phyloP scores from a whole-genome alignment of 2,329 filamentous ascomycete species.

The Phoma sp. region DNA sequence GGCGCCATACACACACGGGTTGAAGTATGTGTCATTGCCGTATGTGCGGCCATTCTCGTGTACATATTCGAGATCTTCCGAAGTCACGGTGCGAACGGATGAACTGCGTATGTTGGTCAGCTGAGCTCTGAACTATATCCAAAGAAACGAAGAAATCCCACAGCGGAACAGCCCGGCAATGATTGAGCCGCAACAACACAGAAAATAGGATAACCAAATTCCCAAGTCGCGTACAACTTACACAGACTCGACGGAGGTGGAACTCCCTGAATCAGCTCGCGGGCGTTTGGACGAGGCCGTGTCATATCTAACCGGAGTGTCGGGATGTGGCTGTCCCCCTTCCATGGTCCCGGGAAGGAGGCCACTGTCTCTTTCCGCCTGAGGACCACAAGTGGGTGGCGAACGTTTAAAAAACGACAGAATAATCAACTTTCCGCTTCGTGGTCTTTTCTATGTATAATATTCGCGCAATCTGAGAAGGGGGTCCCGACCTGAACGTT shows the following conservation, averaged over 20 bases:
- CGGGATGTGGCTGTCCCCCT: conserved; percentile 46
- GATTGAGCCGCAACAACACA: not conserved
- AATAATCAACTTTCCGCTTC: not conserved
- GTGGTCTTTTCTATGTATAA: not conserved
- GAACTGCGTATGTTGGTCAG: conserved; percentile 26
- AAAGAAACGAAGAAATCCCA: not conserved
- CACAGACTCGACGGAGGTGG: conserved; percentile 42
- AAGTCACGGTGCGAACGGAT: conserved; percentile 47
- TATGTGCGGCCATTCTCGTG: conserved; percentile 66
- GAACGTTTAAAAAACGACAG: conserved; percentile 16
- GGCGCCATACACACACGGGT: conserved; percentile 59
- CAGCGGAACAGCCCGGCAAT: too few species aligned
- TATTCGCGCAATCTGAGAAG: conserved; percentile 9
- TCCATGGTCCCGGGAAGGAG: conserved; percentile 46
- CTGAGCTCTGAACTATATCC: not conserved
- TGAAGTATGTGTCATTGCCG: conserved; percentile 67
- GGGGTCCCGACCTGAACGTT: conserved; percentile 8
- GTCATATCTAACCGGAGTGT: conserved; percentile 42
- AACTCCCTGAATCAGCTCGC: conserved; percentile 41
- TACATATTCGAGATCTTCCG: conserved; percentile 61
- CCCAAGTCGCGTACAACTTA: conserved; percentile 26
- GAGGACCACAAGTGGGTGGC: conserved; percentile 18
- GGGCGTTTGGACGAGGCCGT: conserved; percentile 43
- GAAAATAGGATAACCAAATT: not conserved
- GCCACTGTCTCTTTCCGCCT: conserved; percentile 25